A percentile compares a stretch with the other conserved stretches of the same genome.
Conservation (phyloP, 2,329 filamentous ascomycete species). For the Bipolaris sorokiniana region DNA sequence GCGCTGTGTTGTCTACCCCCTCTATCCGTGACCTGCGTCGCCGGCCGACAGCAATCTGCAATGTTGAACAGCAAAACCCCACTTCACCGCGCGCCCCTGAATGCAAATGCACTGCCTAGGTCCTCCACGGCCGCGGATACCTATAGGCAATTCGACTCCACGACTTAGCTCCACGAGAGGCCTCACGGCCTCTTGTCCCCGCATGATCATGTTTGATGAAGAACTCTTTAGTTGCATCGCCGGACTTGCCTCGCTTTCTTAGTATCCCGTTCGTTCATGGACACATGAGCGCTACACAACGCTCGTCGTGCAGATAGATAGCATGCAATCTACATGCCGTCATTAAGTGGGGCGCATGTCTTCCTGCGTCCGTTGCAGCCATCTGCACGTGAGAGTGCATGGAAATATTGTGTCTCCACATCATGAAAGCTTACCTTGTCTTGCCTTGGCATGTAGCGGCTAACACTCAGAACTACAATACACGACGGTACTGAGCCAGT, state of each 20-base stretch:
- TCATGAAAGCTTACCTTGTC: constrained; percentile 1
- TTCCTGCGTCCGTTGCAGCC: constrained; percentile 3
- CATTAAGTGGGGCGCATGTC: constrained; percentile 5
- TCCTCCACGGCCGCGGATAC: constrained; percentile 14
- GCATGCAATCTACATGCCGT: not conserved
- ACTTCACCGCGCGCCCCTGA: constrained; percentile 1
- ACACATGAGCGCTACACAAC: not conserved
- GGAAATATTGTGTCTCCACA: constrained; percentile 1
- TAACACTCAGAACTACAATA: constrained; percentile 6
- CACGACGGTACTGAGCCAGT: not conserved
- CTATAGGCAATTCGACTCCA: not conserved
- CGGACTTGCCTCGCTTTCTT: not conserved
- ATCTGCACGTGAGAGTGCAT: constrained; percentile 9
- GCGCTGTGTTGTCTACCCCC: constrained; percentile 1
- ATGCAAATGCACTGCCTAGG: not conserved
- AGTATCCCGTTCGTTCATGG: not conserved
- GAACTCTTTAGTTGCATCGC: not conserved
- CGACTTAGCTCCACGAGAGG: not conserved
- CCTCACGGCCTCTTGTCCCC: not conserved
- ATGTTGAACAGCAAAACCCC: not conserved
- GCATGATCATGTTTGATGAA: not conserved
- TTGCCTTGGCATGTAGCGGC: constrained; percentile 9
- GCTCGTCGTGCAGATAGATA: not conserved
- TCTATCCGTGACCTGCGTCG: not conserved
- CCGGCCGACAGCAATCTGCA: not conserved